Conservation (phyloP, 768 basidiomycete genomes). For the Trametes elegans region DNA sequence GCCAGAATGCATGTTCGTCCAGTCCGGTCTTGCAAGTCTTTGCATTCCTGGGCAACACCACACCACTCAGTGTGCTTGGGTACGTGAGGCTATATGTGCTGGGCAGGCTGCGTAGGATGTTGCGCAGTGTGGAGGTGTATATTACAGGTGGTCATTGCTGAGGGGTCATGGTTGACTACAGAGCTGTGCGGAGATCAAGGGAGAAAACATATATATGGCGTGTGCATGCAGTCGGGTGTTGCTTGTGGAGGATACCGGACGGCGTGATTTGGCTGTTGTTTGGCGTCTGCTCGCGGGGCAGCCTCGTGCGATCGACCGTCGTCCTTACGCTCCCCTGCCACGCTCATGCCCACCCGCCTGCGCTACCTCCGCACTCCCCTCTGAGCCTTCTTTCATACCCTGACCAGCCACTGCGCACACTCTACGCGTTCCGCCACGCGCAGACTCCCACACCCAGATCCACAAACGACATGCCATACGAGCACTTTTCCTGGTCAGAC, state of each 20-base stretch:
- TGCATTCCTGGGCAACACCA: too few species aligned
- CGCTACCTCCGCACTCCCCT: not conserved
- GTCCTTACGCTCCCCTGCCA: not conserved
- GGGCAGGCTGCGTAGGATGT: too few species aligned
- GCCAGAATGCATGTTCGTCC: too few species aligned
- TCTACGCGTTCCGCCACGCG: not conserved
- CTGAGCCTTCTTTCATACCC: too few species aligned
- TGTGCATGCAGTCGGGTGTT: conserved; percentile 3
- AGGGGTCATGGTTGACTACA: too few species aligned
- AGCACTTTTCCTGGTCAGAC: conserved; percentile 62
- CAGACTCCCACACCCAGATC: not conserved
- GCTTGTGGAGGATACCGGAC: not conserved
- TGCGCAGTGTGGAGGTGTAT: too few species aligned
- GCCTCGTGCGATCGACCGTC: not conserved
- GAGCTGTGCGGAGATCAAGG: too few species aligned
- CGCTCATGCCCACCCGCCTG: not conserved
- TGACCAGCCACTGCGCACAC: not conserved
- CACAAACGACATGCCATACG: conserved; percentile 15
- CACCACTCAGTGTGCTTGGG: too few species aligned
- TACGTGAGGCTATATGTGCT: too few species aligned
- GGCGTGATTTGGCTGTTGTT: not conserved
- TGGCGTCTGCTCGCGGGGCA: not conserved
- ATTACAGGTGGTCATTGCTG: too few species aligned
- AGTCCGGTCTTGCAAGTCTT: too few species aligned
- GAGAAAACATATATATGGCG: too few species aligned